Evolutionary conservation across 23 red algal genomes (phyloP), one percentile per base, ranked within the genome.

Genomic region (Cyanidioschyzon merolae): DNA sequence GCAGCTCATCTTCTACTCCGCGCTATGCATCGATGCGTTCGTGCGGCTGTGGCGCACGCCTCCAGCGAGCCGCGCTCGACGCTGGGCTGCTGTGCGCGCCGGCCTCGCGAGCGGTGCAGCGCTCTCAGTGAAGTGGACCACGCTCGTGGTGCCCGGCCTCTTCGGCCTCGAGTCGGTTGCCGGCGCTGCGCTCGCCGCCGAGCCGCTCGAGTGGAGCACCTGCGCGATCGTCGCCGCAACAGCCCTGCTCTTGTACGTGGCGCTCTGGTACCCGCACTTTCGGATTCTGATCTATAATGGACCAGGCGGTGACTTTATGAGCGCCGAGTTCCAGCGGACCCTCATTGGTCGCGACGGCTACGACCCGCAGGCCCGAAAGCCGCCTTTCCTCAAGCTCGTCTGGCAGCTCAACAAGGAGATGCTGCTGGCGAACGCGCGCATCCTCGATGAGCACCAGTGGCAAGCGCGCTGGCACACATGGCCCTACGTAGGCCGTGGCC

Each of bases 351-450:
- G 75, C 79, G 63, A 80, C 37, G 45, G 58, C 38, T 98, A 89
- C 83, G 85, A 98, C 68, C 77, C 94, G 0, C 68, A 45, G 18
- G 83, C 80, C 30, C 57, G 37, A 1, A 39, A 71, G 7, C 80
- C 76, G 26, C 40, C 68, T 1, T 98, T 98, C 76, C 34, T 75
- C 35, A 75, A 38, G 34, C 84, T 79, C 26, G 90, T 98, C 79
- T 58, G 74, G 37, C 83, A 98, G 39, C 81, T 98, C 39, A 98
- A 98, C 74, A 68, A 67, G 80, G 86, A 88, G 80, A 98, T 98
- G 94, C 79, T 84, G 17, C 82, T 77, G 21, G 85, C 94, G 1
- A 98, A 98, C 58, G 85, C 83, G 39, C 76, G 68, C 39, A 98
- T 98, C 39, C 37, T 75, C 24, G 76, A 78, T 57, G 67, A 85